Evolutionary conservation across 345 rosid genomes (phyloP), one percentile per base, ranked within the genome.

Genomic region (Eucalyptus cloeziana): DNA sequence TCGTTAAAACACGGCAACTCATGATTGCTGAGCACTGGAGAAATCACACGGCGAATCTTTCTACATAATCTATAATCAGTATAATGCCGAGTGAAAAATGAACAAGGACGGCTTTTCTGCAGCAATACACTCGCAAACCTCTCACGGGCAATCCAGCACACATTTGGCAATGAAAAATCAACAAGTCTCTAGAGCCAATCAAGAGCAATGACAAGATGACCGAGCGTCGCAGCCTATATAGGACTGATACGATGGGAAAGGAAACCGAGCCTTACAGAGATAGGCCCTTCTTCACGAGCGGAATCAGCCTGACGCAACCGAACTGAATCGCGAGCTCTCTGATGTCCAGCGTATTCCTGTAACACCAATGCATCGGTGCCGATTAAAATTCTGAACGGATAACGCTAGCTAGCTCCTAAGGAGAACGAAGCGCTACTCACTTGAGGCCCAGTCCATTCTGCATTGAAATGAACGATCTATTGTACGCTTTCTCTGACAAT

Each of bases 261-360:
- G 44, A 9, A 64, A 22, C 7, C 49, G 58, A 71, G 89, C 51
- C 98, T 96, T 96, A 97, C 97, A 93, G 89, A 56, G 98, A 94
- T 45, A 96, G 80, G 49, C 96, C 95, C 71, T 92, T 95, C 87
- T 92, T 93, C 90, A 96, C 99, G 7, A 94, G 93, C 89, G 97
- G 97, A 87, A 98, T 95, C 44, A 98, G 95, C 93, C 99, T 93
- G 37, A 97, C 94, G 83, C 99, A 98, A 4, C 99, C 99, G 88
- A 98, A 98, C 49, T 93, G 98, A 93, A 98, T 92, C 71, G 96
- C 99, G 87, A 98, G 87, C 88, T 97, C 97, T 88, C 97, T 95
- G 7, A 94, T 69, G 91, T 95, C 98, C 86, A 97, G 88, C 62
- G 94, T 95, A 85, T 92, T 92, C 94, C 99, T 97, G 83, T 86